Conservation (phyloP, 805 yeast species). For the Zygoascus tannicola region DNA sequence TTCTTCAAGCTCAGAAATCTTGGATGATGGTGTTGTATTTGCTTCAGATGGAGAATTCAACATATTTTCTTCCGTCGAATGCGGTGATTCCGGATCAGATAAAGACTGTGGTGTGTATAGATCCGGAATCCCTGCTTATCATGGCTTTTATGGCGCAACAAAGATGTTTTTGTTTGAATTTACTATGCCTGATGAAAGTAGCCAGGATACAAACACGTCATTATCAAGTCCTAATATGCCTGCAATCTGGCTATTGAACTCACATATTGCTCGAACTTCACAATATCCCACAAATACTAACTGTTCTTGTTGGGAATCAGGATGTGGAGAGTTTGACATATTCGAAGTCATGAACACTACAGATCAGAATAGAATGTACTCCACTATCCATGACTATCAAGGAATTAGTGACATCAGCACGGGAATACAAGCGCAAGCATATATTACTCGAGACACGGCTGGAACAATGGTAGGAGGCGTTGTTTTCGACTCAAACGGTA, state of each 20-base stretch:
- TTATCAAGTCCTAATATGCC: constrained; percentile 72
- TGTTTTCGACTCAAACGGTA: constrained; percentile 42
- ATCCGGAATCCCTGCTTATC: constrained; percentile 80
- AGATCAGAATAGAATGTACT: constrained; percentile 36
- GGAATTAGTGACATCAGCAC: constrained; percentile 41
- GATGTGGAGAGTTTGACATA: constrained; percentile 96
- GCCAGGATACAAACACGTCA: not conserved
- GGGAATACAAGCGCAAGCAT: constrained; percentile 73
- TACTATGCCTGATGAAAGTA: constrained; percentile 56
- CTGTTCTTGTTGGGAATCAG: constrained; percentile 89
- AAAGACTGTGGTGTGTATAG: constrained; percentile 76
- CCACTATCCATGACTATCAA: constrained; percentile 67
- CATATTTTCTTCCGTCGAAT: constrained; percentile 53
- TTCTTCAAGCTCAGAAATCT: constrained; percentile 57
- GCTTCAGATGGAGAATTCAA: constrained; percentile 70
- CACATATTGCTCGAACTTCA: constrained; percentile 90
- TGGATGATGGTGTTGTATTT: constrained; percentile 53
- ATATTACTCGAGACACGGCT: constrained; percentile 74
- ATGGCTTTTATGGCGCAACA: constrained; percentile 77
- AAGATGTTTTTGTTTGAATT: constrained; percentile 92
- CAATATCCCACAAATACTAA: constrained; percentile 69
- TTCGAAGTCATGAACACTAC: constrained; percentile 76
- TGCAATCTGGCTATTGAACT: constrained; percentile 92
- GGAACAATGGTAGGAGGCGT: constrained; percentile 83
- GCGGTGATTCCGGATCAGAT: constrained; percentile 26